Evolutionary conservation across 2,329 filamentous ascomycete genomes (phyloP).

Genomic region (Clonostachys rhizophaga): DNA sequence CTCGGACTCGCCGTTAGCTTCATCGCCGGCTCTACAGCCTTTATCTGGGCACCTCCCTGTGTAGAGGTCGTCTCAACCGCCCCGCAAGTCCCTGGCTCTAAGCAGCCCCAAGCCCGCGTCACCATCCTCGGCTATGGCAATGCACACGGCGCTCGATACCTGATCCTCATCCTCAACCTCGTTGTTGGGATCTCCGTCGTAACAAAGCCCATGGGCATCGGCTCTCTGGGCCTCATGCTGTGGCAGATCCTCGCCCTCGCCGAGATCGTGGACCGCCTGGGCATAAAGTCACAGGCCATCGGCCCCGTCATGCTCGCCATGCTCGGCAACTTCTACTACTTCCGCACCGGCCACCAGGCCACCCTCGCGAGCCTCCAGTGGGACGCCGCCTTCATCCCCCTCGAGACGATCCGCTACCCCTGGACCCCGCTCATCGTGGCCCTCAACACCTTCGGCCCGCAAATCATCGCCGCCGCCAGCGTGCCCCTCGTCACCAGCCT

Average conservation of each 20-base stretch:
- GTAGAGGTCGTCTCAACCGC: constrained; percentile 61
- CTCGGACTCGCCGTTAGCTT: constrained; percentile 74
- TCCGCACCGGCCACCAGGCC: constrained; percentile 97
- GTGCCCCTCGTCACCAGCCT: constrained; percentile 72
- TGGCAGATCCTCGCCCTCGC: constrained; percentile 85
- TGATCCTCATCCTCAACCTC: constrained; percentile 77
- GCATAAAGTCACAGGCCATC: constrained; percentile 63
- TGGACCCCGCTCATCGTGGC: constrained; percentile 80
- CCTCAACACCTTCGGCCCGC: constrained; percentile 85
- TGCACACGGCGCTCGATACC: constrained; percentile 85
- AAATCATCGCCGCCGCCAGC: constrained; percentile 75
- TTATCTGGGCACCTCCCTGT: constrained; percentile 80
- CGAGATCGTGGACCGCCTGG: constrained; percentile 58
- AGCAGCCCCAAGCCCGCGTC: constrained; percentile 44
- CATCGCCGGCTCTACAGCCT: constrained; percentile 79
- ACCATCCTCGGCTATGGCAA: constrained; percentile 90
- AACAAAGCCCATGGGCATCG: constrained; percentile 91
- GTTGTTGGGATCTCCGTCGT: constrained; percentile 73
- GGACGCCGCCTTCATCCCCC: constrained; percentile 90
- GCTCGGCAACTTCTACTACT: constrained; percentile 92
- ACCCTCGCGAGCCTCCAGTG: constrained; percentile 86
- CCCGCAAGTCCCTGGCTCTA: constrained; percentile 15
- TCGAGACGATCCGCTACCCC: constrained; percentile 79
- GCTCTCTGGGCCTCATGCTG: constrained; percentile 73
- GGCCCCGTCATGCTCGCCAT: constrained; percentile 80